Base-by-base conservation (phyloP, 2,329 filamentous ascomycete species). In the Botrytis tulipae region DNA sequence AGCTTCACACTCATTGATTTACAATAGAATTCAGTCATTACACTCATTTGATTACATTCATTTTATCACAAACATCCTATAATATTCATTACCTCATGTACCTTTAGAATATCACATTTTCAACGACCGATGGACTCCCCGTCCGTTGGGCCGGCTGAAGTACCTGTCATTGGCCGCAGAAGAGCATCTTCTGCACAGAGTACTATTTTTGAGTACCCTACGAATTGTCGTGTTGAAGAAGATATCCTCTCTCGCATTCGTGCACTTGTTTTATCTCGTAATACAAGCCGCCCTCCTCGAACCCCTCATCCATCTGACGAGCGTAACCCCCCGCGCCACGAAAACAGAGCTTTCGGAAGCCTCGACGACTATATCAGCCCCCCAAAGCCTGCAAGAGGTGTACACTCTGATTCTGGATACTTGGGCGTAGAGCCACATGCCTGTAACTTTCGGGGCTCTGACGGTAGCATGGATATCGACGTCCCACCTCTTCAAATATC, bases 181-280 rank as follows among this genome's bases (percentile, higher is more conserved):
- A 74, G 73, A 73, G 65, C 74, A 65, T 78, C 77, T 61, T 78
- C 76, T 51, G 51, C 73, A 48, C 73, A 69, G 48, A 77, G 74
- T 67, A 76, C 76, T 40, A 75, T 75, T 12, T 75, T 79, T 48
- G 79, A 80, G 42, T 76, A 78, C 62, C 54, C 74, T 20, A 78
- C 66, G 61, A 73, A 71, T 69, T 74, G 67, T 65, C 74, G 73
- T 63, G 76, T 80, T 32, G 78, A 80, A 35, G 78, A 78, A 44
- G 80, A 80, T 68, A 79, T 80, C 51, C 70, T 75, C 40, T 75
- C 76, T 35, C 78, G 79, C 25, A 78, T 81, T 61, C 77, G 78
- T 42, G 79, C 78, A 61, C 76, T 81, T 9, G 67, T 80, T 6
- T 66, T 79, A 32, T 79, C 79, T 44, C 76, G 78, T 48, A 75